Evolutionary conservation across 202 grass and related monocot genomes (phyloP).

Genomic region (Hordeum pubiflorum): DNA sequence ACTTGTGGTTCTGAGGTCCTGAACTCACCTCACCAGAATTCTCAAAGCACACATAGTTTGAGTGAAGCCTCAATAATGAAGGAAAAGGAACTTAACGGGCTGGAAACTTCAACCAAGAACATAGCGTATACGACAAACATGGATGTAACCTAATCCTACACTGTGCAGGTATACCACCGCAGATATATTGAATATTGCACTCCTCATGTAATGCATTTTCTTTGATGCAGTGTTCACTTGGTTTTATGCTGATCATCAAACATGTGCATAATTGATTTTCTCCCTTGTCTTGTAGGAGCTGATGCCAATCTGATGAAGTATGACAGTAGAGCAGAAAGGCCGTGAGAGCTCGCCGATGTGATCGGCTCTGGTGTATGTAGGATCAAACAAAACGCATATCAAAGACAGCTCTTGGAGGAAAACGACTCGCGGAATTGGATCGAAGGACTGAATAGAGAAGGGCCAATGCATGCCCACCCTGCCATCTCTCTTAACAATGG

Average conservation of each 20-base stretch:
- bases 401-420: constrained; percentile 9
- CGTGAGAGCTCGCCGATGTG: not conserved
- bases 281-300: constrained; percentile 15
- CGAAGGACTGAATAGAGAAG: not conserved
- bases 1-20: constrained; percentile 42
- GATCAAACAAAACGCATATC: constrained; percentile 1
- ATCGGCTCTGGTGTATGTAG: not conserved
- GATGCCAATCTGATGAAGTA: constrained; percentile 1
- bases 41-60: constrained; percentile 29
- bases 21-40: constrained; percentile 35
- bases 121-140: constrained; percentile 21
- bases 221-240: not conserved
- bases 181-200: not conserved
- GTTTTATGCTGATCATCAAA: constrained; percentile 1
- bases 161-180: constrained; percentile 31
- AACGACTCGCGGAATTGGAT: not conserved
- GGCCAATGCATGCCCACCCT: not conserved
- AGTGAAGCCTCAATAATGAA: constrained; percentile 10
- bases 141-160: constrained; percentile 32
- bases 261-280: constrained; percentile 7
- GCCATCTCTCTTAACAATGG: constrained; percentile 15
- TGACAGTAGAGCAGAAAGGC: constrained; percentile 8
- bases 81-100: constrained; percentile 16
- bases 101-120: constrained; percentile 34
- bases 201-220: not conserved